Conservation (phyloP, 352 stramenopile genomes). For the Globisporangium emineosum region DNA sequence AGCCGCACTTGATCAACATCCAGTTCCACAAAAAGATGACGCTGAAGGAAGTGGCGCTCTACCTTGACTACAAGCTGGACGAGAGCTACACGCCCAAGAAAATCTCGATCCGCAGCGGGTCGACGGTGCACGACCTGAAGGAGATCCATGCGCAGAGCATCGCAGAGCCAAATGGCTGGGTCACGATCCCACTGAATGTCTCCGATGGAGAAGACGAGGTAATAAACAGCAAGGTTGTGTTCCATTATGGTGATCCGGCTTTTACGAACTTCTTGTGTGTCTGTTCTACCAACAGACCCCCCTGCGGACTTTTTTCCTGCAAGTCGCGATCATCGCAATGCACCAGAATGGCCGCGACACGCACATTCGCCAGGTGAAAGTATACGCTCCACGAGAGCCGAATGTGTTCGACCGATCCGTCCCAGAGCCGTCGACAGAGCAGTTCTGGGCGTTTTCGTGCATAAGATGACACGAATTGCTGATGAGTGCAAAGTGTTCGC, state of each 20-base stretch:
- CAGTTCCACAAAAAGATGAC: conserved; percentile 95
- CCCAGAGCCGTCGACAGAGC: conserved; percentile 53
- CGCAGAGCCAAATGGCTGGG: conserved; percentile 93
- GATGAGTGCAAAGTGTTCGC: no score
- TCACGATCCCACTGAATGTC: conserved; percentile 76
- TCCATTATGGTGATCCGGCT: neutral
- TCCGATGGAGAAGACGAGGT: conserved; percentile 45
- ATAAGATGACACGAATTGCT: conserved; percentile 33
- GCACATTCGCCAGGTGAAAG: conserved; percentile 93
- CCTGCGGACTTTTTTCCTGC: conserved; percentile 93
- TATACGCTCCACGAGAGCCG: conserved; percentile 81
- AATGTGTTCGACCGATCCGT: conserved; percentile 50
- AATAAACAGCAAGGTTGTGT: neutral
- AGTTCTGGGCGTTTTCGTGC: conserved; percentile 66
- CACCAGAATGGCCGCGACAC: conserved; percentile 98
- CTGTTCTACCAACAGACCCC: conserved; percentile 13
- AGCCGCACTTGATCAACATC: conserved; percentile 97
- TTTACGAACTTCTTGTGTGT: neutral
- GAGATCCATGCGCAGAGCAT: conserved; percentile 92
- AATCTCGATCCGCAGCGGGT: conserved; percentile 90
- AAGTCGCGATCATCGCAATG: conserved; percentile 96
- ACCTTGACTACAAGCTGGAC: conserved; percentile 97
- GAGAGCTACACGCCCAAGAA: conserved; percentile 98
- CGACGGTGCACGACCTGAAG: conserved; percentile 95
- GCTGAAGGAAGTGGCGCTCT: conserved; percentile 94